Percentiles rank a stretch among this genome's conserved stretches.
Conservation (phyloP, 2,329 filamentous ascomycete species). For the Colletotrichum phormii region DNA sequence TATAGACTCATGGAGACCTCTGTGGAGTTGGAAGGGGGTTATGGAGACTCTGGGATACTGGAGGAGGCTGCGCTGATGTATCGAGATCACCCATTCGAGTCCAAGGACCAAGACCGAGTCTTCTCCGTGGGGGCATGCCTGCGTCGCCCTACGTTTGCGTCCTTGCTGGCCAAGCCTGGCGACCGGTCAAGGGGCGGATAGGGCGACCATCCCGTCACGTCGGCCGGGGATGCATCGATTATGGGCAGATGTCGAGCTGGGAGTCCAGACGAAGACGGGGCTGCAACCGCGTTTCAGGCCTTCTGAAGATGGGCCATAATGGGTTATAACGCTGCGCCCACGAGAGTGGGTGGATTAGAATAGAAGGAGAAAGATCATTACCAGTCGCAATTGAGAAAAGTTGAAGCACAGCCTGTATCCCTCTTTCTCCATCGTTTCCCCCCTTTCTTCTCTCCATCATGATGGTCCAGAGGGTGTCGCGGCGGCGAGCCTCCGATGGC, state of each 20-base stretch:
- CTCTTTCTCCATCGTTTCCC: background rate
- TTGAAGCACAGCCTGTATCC: background rate
- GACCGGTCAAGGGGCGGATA: background rate
- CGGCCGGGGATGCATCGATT: background rate
- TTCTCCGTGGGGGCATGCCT: background rate
- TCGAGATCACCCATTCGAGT: background rate
- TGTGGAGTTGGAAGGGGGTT: background rate
- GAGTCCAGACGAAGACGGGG: slow-evolving; percentile 36
- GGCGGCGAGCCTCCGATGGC: slow-evolving; percentile 31
- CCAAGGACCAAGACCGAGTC: background rate
- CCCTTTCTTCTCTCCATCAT: background rate
- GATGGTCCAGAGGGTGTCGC: background rate
- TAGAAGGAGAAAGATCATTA: background rate
- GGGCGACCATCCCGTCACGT: background rate
- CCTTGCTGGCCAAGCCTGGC: too few species aligned
- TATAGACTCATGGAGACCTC: background rate
- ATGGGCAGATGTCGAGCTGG: slow-evolving; percentile 21
- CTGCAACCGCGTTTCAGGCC: slow-evolving; percentile 29
- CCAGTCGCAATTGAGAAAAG: background rate
- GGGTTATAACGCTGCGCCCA: background rate
- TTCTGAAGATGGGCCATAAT: slow-evolving; percentile 17
- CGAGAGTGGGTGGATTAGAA: background rate
- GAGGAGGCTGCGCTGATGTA: background rate
- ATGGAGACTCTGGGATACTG: background rate
- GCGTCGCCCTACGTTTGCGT: background rate